Evolutionary conservation across 2,329 filamentous ascomycete species (phyloP).

Genomic region (Knufia petricola): DNA sequence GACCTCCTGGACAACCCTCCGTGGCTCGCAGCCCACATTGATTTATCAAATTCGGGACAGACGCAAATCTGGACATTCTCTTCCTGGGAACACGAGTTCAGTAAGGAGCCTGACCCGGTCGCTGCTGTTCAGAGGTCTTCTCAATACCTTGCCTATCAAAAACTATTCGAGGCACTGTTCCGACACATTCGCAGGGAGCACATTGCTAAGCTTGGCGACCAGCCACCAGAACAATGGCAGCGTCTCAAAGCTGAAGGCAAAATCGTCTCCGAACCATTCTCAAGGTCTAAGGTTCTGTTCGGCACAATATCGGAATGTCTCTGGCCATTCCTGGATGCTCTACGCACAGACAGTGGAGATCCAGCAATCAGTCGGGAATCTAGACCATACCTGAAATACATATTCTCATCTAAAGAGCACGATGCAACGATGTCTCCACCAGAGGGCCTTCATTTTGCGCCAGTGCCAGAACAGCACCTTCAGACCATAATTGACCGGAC

Average conservation of each 20-base stretch:
- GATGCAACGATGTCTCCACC: background rate
- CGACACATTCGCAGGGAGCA: conserved; percentile 12
- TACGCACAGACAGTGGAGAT: conserved; percentile 19
- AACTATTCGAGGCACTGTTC: conserved; percentile 15
- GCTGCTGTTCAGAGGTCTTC: background rate
- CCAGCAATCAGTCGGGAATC: conserved; percentile 1
- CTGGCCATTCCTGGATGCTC: conserved; percentile 26
- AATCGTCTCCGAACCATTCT: conserved; percentile 18
- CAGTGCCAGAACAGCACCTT: conserved; percentile 22
- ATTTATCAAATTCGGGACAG: conserved; percentile 30
- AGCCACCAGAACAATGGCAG: conserved; percentile 16
- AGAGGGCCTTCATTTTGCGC: conserved; percentile 13
- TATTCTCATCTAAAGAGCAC: background rate
- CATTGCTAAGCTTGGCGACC: conserved; percentile 11
- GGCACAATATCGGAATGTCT: conserved; percentile 31
- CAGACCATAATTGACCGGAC: conserved; percentile 32
- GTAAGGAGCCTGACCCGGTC: background rate
- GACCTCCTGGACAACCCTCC: background rate
- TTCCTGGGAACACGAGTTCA: conserved; percentile 27
- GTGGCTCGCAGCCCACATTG: conserved; percentile 34
- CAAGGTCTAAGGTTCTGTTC: conserved; percentile 26
- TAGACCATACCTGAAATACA: conserved; percentile 9
- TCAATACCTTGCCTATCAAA: conserved; percentile 6
- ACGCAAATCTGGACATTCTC: conserved; percentile 36
- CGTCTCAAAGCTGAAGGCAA: conserved; percentile 17